These are phyloP conservation scores for Volvariella volvacea DNA, from an alignment of 1,284 basidiomycete genomes.

Conservation along the genomic window DNA sequence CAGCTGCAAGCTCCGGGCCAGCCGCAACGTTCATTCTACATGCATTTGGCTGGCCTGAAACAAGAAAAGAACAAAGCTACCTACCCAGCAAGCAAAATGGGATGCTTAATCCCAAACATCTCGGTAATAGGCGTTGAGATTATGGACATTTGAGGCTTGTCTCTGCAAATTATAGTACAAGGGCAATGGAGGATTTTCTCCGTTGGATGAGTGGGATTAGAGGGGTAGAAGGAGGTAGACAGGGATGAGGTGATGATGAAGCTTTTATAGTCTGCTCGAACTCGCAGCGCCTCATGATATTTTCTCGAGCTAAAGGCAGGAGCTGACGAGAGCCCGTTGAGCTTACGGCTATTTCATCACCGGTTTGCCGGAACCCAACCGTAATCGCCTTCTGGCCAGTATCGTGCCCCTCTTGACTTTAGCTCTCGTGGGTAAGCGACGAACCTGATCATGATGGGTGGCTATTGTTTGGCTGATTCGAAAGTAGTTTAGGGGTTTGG, in stretches of 20 bases:
- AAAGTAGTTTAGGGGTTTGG: too few species aligned
- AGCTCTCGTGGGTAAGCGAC: too few species aligned
- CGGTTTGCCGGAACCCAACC: too few species aligned
- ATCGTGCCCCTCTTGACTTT: too few species aligned
- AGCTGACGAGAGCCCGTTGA: too few species aligned
- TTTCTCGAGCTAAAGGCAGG: too few species aligned
- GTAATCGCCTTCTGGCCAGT: too few species aligned
- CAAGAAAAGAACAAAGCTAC: constrained; percentile 9
- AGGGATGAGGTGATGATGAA: not conserved
- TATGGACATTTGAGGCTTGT: constrained; percentile 34
- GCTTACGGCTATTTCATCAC: too few species aligned
- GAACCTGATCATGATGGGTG: too few species aligned
- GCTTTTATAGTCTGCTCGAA: not conserved
- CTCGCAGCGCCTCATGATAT: too few species aligned
- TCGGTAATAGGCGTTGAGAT: constrained; percentile 77
- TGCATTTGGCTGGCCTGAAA: constrained; percentile 4
- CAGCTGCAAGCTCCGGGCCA: constrained; percentile 82
- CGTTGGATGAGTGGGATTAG: not conserved
- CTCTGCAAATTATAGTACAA: not conserved
- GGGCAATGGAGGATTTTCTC: not conserved
- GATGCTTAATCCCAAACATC: constrained; percentile 83
- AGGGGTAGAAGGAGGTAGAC: not conserved
- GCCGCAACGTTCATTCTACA: constrained; percentile 82
- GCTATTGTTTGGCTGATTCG: too few species aligned
- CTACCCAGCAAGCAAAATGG: constrained; percentile 77